Evolutionary conservation across 202 grass and related monocot genomes (phyloP), one percentile per base, ranked within the genome.

Genomic region (Bolboschoenoplectus hybrid): DNA sequence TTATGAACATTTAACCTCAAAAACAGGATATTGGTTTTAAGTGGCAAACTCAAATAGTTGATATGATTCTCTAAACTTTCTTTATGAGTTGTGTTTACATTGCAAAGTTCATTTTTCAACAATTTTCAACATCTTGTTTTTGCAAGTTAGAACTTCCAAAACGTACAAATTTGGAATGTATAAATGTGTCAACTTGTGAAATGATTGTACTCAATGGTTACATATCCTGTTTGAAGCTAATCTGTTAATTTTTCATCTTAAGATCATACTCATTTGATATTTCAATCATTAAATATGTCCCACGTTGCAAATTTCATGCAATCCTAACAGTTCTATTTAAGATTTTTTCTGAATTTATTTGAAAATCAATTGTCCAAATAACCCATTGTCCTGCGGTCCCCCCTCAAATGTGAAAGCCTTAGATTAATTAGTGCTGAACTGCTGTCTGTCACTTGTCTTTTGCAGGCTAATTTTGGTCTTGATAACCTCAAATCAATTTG

Each of bases 401-500:
- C 26, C 26, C 26, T 26, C 26, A 26, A 26, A 26, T 26, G 26
- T 26, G 26, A 70, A 19, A 71, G 10, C 67, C 6, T 71, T 43
- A 36, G 1, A 26, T 26, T 26, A 26, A 44, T 71, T 71, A 73
- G n/a, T 73, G n/a, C 43, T 73, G n/a, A 73, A 20, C 1, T 45
- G 39, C 6, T 53, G 47, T 36, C 9, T 17, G 0, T 9, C 13
- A 49, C 43, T 49, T 61, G 17, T 75, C 17, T 35, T 70, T 46
- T 87, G 34, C 63, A 87, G 85, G 85, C 74, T 32, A 82, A 32
- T 58, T 57, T 87, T 82, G 85, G 85, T 68, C 77, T 87, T 49
- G 75, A 87, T 17, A 82, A 74, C 36, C 63, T 87, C 3, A 82
- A 82, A 34, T 50, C 63, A 57, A 56, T 68, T 74, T 87, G 75